Conservation (phyloP, 2,329 filamentous ascomycete genomes). For the Dendrostoma leiphaemia region DNA sequence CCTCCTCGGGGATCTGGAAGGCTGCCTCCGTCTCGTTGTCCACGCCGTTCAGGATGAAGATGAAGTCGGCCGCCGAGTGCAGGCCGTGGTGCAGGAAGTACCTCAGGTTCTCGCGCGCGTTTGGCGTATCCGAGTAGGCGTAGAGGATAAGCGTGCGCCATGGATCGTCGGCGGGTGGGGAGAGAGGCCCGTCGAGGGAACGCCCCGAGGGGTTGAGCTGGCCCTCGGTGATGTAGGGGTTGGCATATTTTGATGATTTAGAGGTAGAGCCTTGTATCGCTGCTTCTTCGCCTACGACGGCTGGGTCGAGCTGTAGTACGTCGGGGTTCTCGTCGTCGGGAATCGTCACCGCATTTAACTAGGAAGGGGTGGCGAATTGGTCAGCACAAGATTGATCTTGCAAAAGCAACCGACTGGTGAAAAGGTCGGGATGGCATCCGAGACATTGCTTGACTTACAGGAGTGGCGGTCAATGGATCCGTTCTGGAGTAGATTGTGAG, state of each 20-base stretch:
- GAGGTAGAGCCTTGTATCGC: no score
- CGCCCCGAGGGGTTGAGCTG: constrained; percentile 19
- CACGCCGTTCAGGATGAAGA: constrained; percentile 38
- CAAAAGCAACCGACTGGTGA: background rate
- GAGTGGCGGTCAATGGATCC: constrained; percentile 6
- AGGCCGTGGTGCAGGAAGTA: constrained; percentile 37
- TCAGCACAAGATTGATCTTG: background rate
- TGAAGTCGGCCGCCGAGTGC: constrained; percentile 35
- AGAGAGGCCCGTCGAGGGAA: constrained; percentile 14
- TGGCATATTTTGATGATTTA: constrained; percentile 3
- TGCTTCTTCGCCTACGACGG: no score
- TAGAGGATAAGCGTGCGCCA: constrained; percentile 31
- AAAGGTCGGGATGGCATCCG: background rate
- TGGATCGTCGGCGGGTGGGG: constrained; percentile 17
- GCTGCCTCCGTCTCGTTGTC: constrained; percentile 22
- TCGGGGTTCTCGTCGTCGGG: background rate
- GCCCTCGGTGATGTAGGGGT: constrained; percentile 18
- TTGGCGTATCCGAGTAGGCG: constrained; percentile 33
- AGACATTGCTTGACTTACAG: constrained; percentile 13
- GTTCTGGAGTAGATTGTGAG: constrained; percentile 5
- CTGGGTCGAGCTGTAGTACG: background rate
- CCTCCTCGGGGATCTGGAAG: constrained; percentile 25
- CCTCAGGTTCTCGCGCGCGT: constrained; percentile 30
- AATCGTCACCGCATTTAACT: background rate
- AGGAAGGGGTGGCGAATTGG: background rate